These are phyloP conservation scores for Kodamaea sagamina DNA, from an alignment of 805 yeast species.

Conservation along the genomic window DNA sequence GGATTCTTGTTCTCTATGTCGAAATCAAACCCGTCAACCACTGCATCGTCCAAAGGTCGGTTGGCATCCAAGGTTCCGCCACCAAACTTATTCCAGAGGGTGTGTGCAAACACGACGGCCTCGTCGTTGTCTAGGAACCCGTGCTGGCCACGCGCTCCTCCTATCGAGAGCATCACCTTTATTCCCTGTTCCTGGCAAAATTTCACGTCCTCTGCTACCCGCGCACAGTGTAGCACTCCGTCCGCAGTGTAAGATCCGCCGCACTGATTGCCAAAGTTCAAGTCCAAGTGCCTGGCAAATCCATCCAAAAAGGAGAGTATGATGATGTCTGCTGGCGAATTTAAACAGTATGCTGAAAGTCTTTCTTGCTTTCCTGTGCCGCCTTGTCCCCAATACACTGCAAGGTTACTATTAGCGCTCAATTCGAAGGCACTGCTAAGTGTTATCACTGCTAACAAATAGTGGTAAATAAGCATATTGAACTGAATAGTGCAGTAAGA, in stretches of 20 bases:
- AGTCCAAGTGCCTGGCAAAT: slow-evolving; percentile 48
- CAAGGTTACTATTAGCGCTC: slow-evolving; percentile 58
- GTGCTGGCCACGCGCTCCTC: slow-evolving; percentile 45
- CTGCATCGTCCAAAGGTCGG: slow-evolving; percentile 12
- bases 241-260: slow-evolving; percentile 4
- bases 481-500: too few relatives aligned
- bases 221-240: slow-evolving; percentile 6
- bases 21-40: slow-evolving; percentile 36
- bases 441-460: not conserved
- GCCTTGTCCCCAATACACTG: slow-evolving; percentile 88
- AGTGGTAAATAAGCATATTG: not conserved
- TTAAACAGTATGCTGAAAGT: slow-evolving; percentile 57
- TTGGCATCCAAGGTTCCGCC: slow-evolving; percentile 20
- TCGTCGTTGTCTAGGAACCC: slow-evolving; percentile 43
- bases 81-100: slow-evolving; percentile 44
- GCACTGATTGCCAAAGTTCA: slow-evolving; percentile 20
- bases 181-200: slow-evolving; percentile 54
- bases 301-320: slow-evolving; percentile 67
- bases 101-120: slow-evolving; percentile 56
- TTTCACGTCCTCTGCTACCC: slow-evolving; percentile 8
- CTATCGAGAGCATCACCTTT: slow-evolving; percentile 36
- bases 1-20: slow-evolving; percentile 26
- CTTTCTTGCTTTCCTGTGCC: slow-evolving; percentile 51
- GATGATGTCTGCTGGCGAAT: slow-evolving; percentile 69
- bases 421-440: slow-evolving; percentile 26